These are phyloP conservation scores for Pythium aristosporum DNA, from an alignment of 352 stramenopile species.

Conservation along the genomic window DNA sequence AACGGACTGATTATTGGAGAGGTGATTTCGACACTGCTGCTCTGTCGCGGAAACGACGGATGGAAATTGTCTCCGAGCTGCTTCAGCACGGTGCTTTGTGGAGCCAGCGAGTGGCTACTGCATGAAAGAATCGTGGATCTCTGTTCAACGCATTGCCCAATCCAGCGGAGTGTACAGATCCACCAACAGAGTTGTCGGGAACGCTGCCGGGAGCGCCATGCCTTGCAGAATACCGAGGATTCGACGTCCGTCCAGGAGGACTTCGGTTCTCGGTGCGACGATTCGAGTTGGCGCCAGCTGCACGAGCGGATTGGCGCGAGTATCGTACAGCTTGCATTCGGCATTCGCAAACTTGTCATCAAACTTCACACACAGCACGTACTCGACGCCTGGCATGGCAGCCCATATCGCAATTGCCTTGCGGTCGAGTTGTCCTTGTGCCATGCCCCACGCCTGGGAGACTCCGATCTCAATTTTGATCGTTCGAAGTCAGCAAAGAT, in stretches of 20 bases:
- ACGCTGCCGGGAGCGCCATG: constrained; percentile 29
- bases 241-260: constrained; percentile 39
- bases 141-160: constrained; percentile 28
- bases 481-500: constrained; percentile 36
- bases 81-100: neutral
- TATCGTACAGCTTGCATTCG: constrained; percentile 44
- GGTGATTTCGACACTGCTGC: neutral
- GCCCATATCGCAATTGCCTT: constrained; percentile 36
- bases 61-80: neutral
- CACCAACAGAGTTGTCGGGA: constrained; percentile 33
- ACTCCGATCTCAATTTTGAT: constrained; percentile 41
- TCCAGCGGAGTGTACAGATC: constrained; percentile 40
- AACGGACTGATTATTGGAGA: neutral
- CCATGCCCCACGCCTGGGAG: constrained; percentile 36
- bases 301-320: constrained; percentile 31
- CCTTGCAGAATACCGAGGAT: constrained; percentile 38
- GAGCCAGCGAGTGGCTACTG: neutral
- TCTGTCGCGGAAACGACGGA: neutral
- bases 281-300: constrained; percentile 35
- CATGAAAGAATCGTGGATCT: neutral
- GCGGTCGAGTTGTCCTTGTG: constrained; percentile 39
- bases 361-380: constrained; percentile 41
- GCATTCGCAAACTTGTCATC: constrained; percentile 36
- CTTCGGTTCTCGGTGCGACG: constrained; percentile 33
- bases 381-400: constrained; percentile 40